Evolutionary conservation across 306 rosid genomes (phyloP), one percentile per base, ranked within the genome.

Genomic region (Malus domestica): DNA sequence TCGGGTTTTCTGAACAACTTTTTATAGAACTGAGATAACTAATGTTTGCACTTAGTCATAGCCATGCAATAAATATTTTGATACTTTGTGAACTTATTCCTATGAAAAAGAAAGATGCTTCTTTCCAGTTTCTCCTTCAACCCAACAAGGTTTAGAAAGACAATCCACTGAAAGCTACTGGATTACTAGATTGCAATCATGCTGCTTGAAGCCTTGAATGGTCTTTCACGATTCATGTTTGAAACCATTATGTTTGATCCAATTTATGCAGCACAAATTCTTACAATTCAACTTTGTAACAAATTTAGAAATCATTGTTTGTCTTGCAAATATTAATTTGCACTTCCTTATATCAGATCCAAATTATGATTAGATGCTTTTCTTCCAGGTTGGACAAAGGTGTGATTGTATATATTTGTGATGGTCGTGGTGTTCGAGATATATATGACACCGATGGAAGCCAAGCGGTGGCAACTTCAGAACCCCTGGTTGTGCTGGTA

Each of bases 381-480:
- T 55, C 42, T 59, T 89, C 45, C 91, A 95, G 97, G 97, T 83
- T 95, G 97, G 92, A 95, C 86, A 92, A 92, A 90, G 99, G 97
- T 69, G 97, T 95, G 73, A 92, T 95, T 62, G 97, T 90, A 63
- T 95, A 92, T 83, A 88, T 95, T 80, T 90, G 97, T 60, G 99
- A 95, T 75, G 85, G 93, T 77, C 91, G 87, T 19, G 99, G 97
- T 38, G 91, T 95, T 67, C 91, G 97, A 83, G 99, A 95, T 80
- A 86, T 95, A 85, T 93, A 92, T 38, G 99, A 95, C 84, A 92
- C 97, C 29, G 97, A 95, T 78, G 99, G 99, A 90, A 92, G 90
- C 85, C 80, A 69, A 79, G 95, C 96, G 22, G 49, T 92, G 57
- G 97, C 99, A 38, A 78, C 88, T 59, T 86, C 93, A 71, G 99